A percentile compares a stretch with the other conserved stretches of the same genome.
phyloP scores from a whole-genome alignment of 495 filamentous ascomycete species.

The Peziza echinospora region DNA sequence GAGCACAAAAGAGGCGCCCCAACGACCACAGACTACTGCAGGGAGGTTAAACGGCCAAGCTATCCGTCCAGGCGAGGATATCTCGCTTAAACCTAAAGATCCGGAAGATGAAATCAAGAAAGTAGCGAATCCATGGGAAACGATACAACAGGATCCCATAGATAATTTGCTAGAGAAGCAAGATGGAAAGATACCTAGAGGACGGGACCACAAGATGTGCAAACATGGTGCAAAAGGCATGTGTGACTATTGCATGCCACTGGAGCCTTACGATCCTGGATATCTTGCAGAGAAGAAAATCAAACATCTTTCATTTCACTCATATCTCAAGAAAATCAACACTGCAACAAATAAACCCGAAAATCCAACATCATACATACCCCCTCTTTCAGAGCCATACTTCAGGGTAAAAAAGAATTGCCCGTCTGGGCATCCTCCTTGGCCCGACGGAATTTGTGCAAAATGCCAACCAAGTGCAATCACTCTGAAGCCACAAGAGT shows the following conservation, averaged over 20 bases:
- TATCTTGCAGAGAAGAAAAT: slow-evolving; percentile 91
- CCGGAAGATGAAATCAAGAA: slow-evolving; percentile 45
- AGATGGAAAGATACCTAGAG: slow-evolving; percentile 78
- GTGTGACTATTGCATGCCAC: slow-evolving; percentile 98
- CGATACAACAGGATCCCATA: slow-evolving; percentile 34
- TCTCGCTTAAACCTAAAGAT: slow-evolving; percentile 33
- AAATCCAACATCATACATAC: slow-evolving; percentile 78
- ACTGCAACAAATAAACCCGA: slow-evolving; percentile 90
- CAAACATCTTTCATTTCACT: slow-evolving; percentile 93
- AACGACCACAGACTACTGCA: slow-evolving; percentile 21
- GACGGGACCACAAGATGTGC: slow-evolving; percentile 67
- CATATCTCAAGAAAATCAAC: slow-evolving; percentile 84
- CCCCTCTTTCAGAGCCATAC: slow-evolving; percentile 80
- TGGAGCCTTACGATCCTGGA: slow-evolving; percentile 76
- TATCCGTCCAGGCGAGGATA: background rate
- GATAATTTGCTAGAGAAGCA: slow-evolving; percentile 70
- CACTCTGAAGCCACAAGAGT: slow-evolving; percentile 78
- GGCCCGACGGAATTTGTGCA: slow-evolving; percentile 96
- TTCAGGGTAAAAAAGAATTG: slow-evolving; percentile 76
- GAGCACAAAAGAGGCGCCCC: slow-evolving; percentile 13
- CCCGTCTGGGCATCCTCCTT: slow-evolving; percentile 75
- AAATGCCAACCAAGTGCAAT: slow-evolving; percentile 98
- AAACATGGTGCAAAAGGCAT: slow-evolving; percentile 88
- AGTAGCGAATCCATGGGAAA: slow-evolving; percentile 46
- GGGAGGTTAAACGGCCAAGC: slow-evolving; percentile 38